Percentiles rank a stretch among this genome's conserved stretches.
phyloP scores from a whole-genome alignment of 495 filamentous ascomycete species.

The Aspergillus kassunensis region DNA sequence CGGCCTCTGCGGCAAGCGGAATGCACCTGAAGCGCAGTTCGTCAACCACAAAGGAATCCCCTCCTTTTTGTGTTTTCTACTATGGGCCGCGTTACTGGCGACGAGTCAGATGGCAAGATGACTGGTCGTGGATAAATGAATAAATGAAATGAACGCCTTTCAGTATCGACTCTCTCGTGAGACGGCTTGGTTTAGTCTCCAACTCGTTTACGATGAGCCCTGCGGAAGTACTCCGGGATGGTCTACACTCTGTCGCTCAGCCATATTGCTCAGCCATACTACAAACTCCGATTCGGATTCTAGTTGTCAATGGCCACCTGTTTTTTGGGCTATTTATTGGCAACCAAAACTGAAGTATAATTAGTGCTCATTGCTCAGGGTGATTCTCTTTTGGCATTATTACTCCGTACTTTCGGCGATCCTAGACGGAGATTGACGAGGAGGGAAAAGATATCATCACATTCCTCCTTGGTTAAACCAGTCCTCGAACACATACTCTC shows the following conservation, averaged over 20 bases:
- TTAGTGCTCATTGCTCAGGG: background rate
- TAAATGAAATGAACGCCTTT: background rate
- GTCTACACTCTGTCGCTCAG: background rate
- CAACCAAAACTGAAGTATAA: background rate
- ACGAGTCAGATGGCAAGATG: background rate
- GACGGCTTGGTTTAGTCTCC: background rate
- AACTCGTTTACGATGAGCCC: conserved; percentile 14
- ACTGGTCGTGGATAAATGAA: background rate
- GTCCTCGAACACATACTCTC: background rate
- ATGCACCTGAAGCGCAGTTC: conserved; percentile 7
- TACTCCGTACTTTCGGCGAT: background rate
- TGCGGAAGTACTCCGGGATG: conserved; percentile 6
- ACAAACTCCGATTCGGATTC: background rate
- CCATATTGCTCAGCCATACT: background rate
- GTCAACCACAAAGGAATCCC: background rate
- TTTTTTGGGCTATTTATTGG: background rate
- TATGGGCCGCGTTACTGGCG: background rate
- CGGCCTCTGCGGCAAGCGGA: conserved; percentile 8
- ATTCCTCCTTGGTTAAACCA: conserved; percentile 2
- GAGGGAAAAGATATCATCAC: background rate
- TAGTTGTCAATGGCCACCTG: background rate
- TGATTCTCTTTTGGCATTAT: background rate
- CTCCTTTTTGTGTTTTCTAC: background rate
- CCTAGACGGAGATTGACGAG: background rate
- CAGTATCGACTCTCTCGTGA: conserved; percentile 4